Conservation (phyloP, 768 basidiomycete genomes). For the Tricholoma furcatifolium region DNA sequence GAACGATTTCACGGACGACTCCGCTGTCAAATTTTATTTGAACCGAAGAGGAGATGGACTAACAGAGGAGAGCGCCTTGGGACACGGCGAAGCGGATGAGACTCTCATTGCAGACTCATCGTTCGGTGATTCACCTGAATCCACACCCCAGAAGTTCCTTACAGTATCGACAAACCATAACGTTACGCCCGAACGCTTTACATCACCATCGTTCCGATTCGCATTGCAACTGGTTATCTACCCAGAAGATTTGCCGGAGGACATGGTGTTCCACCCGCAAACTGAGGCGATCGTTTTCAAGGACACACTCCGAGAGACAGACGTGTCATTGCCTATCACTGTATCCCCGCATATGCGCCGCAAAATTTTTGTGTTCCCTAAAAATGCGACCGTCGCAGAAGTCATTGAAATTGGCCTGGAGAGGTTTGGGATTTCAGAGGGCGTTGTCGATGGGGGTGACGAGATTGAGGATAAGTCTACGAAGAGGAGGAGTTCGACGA, state of each 20-base stretch:
- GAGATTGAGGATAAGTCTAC: slow-evolving; percentile 92
- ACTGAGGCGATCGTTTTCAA: slow-evolving; percentile 95
- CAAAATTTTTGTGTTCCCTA: slow-evolving; percentile 89
- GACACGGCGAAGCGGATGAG: slow-evolving; percentile 39
- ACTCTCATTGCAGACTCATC: slow-evolving; percentile 40
- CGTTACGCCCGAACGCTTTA: slow-evolving; percentile 71
- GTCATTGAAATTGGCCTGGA: slow-evolving; percentile 92
- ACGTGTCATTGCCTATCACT: slow-evolving; percentile 43
- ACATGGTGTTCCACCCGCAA: slow-evolving; percentile 90
- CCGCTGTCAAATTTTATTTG: slow-evolving; percentile 94
- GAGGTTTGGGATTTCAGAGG: slow-evolving; percentile 91
- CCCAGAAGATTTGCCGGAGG: slow-evolving; percentile 89
- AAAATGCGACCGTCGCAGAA: slow-evolving; percentile 94
- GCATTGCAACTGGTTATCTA: slow-evolving; percentile 85
- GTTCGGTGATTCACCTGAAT: slow-evolving; percentile 22
- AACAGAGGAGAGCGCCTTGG: slow-evolving; percentile 38
- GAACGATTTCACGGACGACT: slow-evolving; percentile 98
- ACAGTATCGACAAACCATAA: slow-evolving; percentile 39
- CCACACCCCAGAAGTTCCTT: slow-evolving; percentile 38
- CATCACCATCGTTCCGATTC: slow-evolving; percentile 82
- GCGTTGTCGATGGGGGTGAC: slow-evolving; percentile 98
- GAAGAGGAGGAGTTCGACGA: slow-evolving; percentile 72
- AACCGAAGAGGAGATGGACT: slow-evolving; percentile 55
- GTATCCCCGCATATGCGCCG: slow-evolving; percentile 62
- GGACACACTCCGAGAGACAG: slow-evolving; percentile 59